Evolutionary conservation across 768 basidiomycete species (phyloP).

Genomic region (Lactifluus volemus): DNA sequence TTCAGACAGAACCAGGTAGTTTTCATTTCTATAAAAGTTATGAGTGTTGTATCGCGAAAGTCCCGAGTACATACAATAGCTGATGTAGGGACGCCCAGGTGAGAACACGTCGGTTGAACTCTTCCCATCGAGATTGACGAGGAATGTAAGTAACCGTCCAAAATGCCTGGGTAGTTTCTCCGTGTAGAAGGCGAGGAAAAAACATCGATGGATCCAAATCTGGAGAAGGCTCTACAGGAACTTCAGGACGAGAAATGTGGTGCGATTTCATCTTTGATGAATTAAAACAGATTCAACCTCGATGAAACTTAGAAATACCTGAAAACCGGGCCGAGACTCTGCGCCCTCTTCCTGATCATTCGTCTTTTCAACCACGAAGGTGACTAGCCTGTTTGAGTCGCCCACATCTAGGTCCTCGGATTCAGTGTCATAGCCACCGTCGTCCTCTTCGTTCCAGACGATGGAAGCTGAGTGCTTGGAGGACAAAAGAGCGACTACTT

Average conservation of each 20-base stretch:
- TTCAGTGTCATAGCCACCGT: background rate
- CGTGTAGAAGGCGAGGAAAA: slow-evolving; percentile 3
- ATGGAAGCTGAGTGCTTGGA: slow-evolving; percentile 36
- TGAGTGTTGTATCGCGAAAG: background rate
- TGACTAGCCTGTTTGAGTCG: slow-evolving; percentile 39
- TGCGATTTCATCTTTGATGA: background rate
- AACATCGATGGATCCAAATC: background rate
- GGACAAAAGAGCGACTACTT: slow-evolving; percentile 43
- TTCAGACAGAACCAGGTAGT: background rate
- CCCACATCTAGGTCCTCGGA: slow-evolving; percentile 33
- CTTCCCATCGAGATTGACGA: background rate
- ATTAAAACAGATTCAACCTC: background rate
- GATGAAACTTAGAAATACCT: slow-evolving; percentile 25
- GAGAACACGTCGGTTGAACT: rapidly evolving
- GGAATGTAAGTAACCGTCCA: background rate
- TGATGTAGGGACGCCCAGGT: background rate
- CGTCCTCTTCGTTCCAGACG: slow-evolving; percentile 33
- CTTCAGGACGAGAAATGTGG: background rate
- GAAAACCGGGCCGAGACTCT: slow-evolving; percentile 35
- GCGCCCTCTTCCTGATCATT: slow-evolving; percentile 49
- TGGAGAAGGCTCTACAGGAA: background rate
- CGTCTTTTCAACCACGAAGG: slow-evolving; percentile 46
- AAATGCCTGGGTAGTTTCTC: slow-evolving; percentile 19
- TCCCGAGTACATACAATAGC: background rate
- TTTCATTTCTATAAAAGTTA: background rate